Evolutionary conservation across 2,329 filamentous ascomycete genomes (phyloP).

Genomic region (Colletotrichum truncatum): DNA sequence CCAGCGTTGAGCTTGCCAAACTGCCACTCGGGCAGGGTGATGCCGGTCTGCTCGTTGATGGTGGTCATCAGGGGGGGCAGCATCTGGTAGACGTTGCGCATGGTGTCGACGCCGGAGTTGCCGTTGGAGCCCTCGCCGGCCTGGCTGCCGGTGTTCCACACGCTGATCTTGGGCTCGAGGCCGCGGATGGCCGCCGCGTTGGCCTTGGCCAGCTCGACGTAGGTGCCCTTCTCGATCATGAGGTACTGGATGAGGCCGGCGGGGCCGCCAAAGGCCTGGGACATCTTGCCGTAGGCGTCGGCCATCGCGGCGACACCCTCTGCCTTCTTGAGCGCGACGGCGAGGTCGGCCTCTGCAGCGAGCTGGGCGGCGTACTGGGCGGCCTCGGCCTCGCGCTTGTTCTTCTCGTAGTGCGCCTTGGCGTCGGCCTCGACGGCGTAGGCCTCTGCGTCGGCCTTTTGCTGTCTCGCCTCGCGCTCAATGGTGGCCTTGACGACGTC

Average conservation of each 20-base stretch:
- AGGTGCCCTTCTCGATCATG: constrained; percentile 87
- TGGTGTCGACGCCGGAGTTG: constrained; percentile 63
- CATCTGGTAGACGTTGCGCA: constrained; percentile 86
- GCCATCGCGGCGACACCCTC: constrained; percentile 82
- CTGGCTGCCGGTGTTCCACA: constrained; percentile 78
- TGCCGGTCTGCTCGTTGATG: constrained; percentile 89
- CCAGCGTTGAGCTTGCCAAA: constrained; percentile 58
- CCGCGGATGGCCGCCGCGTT: constrained; percentile 81
- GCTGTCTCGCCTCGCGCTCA: constrained; percentile 61
- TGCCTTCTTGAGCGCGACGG: constrained; percentile 75
- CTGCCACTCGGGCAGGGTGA: constrained; percentile 81
- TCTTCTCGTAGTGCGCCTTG: constrained; percentile 47
- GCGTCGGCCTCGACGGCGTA: constrained; percentile 58
- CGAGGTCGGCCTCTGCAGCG: constrained; percentile 67
- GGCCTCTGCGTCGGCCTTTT: constrained; percentile 62
- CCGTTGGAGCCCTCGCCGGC: constrained; percentile 51
- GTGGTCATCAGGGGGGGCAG: constrained; percentile 84
- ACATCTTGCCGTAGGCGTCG: constrained; percentile 78
- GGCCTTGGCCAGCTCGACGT: constrained; percentile 79
- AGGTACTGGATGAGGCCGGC: constrained; percentile 83
- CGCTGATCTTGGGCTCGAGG: constrained; percentile 87
- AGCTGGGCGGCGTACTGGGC: constrained; percentile 48
- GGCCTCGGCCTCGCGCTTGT: constrained; percentile 53
- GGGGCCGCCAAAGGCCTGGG: constrained; percentile 79
- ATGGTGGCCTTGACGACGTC: constrained; percentile 81